Evolutionary conservation across 2,329 filamentous ascomycete species (phyloP).

Genomic region (Ciborinia camelliae): DNA sequence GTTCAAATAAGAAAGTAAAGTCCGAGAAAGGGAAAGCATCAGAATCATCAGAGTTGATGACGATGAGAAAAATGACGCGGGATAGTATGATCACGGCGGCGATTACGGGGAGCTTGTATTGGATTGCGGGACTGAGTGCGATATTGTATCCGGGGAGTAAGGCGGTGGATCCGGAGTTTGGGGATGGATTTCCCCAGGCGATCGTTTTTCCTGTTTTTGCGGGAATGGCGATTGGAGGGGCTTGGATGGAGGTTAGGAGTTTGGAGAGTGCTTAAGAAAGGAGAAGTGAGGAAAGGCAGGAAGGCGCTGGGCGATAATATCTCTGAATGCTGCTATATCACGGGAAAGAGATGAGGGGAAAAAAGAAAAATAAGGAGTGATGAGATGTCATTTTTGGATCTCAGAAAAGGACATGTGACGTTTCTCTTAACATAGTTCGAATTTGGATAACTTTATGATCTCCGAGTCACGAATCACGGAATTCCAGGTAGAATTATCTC

Average conservation of each 20-base stretch:
- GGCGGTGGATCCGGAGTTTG: conserved; percentile 47
- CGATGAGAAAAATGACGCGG: conserved; percentile 9
- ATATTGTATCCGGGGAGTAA: conserved; percentile 46
- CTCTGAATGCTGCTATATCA: not conserved
- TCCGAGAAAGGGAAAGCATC: not conserved
- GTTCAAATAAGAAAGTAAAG: not conserved
- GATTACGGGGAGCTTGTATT: conserved; percentile 44
- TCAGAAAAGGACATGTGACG: not conserved
- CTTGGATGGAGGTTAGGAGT: conserved; percentile 18
- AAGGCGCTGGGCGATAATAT: not conserved
- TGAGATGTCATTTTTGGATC: not conserved
- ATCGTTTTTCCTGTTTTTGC: conserved; percentile 20
- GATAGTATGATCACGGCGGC: conserved; percentile 37
- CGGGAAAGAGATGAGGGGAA: not conserved
- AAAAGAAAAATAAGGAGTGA: not conserved
- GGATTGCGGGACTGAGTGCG: conserved; percentile 43
- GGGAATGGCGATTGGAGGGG: conserved; percentile 17
- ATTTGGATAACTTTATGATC: not conserved
- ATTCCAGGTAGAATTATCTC: conserved; percentile 29
- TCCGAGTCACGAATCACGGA: conserved; percentile 23
- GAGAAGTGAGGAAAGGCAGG: not conserved
- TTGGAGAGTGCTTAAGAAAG: not conserved
- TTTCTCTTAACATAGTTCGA: not conserved
- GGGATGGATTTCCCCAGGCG: conserved; percentile 40
- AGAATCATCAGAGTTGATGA: not conserved